Evolutionary conservation across 2,329 filamentous ascomycete species (phyloP).

Genomic region (Pseudomassariella vexata): DNA sequence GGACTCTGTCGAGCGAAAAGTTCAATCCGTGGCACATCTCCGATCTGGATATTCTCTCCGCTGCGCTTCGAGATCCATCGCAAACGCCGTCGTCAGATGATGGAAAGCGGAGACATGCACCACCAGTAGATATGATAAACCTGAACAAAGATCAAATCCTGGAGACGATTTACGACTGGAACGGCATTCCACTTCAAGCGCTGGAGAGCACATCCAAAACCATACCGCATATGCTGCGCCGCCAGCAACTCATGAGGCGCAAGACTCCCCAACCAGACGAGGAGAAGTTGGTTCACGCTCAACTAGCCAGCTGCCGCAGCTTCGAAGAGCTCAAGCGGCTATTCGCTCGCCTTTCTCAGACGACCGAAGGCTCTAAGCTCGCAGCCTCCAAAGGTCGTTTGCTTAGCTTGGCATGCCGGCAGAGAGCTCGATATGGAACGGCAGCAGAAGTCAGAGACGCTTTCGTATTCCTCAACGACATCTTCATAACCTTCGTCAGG

Average conservation of each 20-base stretch:
- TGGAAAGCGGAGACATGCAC: too few relatives aligned
- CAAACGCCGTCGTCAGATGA: slow-evolving; percentile 1
- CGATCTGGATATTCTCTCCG: slow-evolving; percentile 37
- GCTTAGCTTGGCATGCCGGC: too few relatives aligned
- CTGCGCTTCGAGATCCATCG: slow-evolving; percentile 23
- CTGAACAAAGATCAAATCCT: too few relatives aligned
- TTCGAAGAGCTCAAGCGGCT: slow-evolving; percentile 19
- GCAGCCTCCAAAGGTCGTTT: too few relatives aligned
- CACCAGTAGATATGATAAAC: too few relatives aligned
- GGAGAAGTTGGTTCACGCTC: slow-evolving; percentile 1
- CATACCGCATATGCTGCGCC: slow-evolving; percentile 21
- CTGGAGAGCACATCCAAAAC: slow-evolving; percentile 10
- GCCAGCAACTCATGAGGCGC: slow-evolving; percentile 8
- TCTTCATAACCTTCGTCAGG: too few relatives aligned
- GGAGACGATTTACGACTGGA: slow-evolving; percentile 12
- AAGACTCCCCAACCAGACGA: neutral
- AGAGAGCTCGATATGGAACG: too few relatives aligned
- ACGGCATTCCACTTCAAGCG: slow-evolving; percentile 20
- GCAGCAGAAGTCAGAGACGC: too few relatives aligned
- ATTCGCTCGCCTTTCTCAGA: slow-evolving; percentile 12
- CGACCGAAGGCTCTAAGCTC: slow-evolving; percentile 11
- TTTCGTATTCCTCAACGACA: too few relatives aligned
- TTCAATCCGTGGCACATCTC: slow-evolving; percentile 31
- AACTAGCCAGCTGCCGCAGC: slow-evolving; percentile 8
- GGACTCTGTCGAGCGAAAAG: slow-evolving; percentile 5